A percentile compares a stretch with the other conserved stretches of the same genome.
phyloP scores from a whole-genome alignment of 2,329 filamentous ascomycete genomes.

The Alternaria brassicicola region DNA sequence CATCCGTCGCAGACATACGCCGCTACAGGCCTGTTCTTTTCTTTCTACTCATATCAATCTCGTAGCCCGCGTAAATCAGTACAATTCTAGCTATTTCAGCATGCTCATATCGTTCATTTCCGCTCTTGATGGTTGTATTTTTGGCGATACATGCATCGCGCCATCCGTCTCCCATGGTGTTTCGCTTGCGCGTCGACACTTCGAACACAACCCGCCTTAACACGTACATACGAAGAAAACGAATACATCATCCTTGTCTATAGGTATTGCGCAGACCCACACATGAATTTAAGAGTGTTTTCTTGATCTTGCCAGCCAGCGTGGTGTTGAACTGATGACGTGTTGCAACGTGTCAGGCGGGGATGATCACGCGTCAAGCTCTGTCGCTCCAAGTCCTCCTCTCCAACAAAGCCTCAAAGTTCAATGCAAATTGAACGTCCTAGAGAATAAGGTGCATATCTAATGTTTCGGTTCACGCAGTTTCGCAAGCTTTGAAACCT shows the following conservation, averaged over 20 bases:
- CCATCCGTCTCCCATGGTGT: background rate
- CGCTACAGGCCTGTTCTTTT: background rate
- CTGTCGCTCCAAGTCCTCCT: conserved; percentile 15
- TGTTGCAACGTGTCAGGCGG: conserved; percentile 16
- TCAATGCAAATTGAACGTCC: background rate
- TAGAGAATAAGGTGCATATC: background rate
- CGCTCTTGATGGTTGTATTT: background rate
- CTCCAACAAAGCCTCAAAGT: background rate
- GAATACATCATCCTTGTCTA: background rate
- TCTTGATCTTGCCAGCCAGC: background rate
- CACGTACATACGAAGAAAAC: background rate
- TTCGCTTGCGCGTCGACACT: background rate
- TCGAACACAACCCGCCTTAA: background rate
- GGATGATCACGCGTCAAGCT: conserved; percentile 12
- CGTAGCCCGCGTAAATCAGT: background rate
- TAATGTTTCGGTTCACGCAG: background rate
- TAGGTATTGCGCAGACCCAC: background rate
- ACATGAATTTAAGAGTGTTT: background rate
- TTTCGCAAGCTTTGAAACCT: background rate
- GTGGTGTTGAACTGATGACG: conserved; percentile 4
- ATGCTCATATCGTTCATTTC: background rate
- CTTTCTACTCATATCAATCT: background rate
- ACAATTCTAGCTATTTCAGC: background rate
- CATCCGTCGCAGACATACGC: background rate
- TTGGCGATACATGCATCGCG: background rate